Evolutionary conservation across 257 asterid genomes (phyloP), one percentile per base, ranked within the genome.

Genomic region (Dorcoceras hygrometricum): DNA sequence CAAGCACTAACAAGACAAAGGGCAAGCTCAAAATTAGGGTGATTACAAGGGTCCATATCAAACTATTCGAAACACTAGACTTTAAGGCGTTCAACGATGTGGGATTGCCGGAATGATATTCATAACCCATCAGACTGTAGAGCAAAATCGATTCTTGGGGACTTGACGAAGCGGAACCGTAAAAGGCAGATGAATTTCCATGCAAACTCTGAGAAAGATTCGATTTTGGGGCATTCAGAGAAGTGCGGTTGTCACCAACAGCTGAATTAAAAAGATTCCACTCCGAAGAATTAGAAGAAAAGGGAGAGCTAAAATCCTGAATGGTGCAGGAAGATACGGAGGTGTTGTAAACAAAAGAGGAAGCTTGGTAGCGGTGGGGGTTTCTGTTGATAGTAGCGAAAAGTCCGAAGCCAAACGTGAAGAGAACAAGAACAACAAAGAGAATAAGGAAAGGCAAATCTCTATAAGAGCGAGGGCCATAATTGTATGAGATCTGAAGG

Each of bases 401-500:
- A 62, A 93, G 88, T 63, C 99, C 99, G 23, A 93, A 82, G 63
- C 77, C 95, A 46, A 84, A 83, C 39, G 97, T 85, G 73, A 73
- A 78, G 62, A 88, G 83, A 7, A 93, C 78, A 65, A 93, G 77
- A 46, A 88, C 79, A 12, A 25, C 23, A 69, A 88, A 93, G 50
- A 93, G 88, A 59, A 88, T 23, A 20, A 90, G 89, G 43, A 86
- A 88, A 19, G 92, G 85, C 24, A 81, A 69, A 77, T 93, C 97
- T 69, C 86, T 90, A 71, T 83, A 57, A 1, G 83, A 24, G 9
- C 99, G 94, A 68, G 77, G 85, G 67, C 90, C 96, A 63, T 79
- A 75, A 67, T 85, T 93, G 87, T 85, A 93, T 25, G 99, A 88
- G 89, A 93, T 93, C 91, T 93, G 96, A 58, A 85, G 90, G 82